Conservation (phyloP, 179 eudicot species). For the Silene noctiflora region DNA sequence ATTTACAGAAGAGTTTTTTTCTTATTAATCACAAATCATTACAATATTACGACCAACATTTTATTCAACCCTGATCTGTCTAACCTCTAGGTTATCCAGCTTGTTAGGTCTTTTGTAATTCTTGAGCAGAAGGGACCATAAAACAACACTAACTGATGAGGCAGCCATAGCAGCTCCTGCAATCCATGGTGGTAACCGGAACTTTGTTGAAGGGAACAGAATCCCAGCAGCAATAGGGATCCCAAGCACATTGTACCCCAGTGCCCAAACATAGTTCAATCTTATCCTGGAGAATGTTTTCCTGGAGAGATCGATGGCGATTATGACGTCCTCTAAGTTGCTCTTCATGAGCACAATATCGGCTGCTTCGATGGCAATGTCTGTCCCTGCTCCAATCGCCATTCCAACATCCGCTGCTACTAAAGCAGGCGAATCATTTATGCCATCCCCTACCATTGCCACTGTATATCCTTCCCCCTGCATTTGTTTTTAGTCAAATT, state of each 20-base stretch:
- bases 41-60: too few species aligned
- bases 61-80: constrained; percentile 36
- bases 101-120: constrained; percentile 67
- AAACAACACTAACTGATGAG: constrained; percentile 86
- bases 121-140: constrained; percentile 84
- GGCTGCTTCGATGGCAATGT: constrained; percentile 96
- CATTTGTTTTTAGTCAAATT: too few species aligned
- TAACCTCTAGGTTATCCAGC: constrained; percentile 51
- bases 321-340: constrained; percentile 82
- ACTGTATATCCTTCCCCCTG: constrained; percentile 75
- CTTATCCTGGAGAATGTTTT: constrained; percentile 79
- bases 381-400: constrained; percentile 98
- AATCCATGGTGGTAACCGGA: constrained; percentile 88
- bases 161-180: constrained; percentile 99
- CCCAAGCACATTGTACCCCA: constrained; percentile 73
- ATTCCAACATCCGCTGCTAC: constrained; percentile 96
- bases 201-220: constrained; percentile 66
- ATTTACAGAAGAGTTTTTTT: too few species aligned
- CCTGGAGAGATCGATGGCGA: constrained; percentile 86
- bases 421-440: constrained; percentile 93
- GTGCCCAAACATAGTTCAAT: constrained; percentile 86
- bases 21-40: too few species aligned
- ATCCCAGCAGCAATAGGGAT: constrained; percentile 89
- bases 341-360: constrained; percentile 90
- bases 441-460: constrained; percentile 99